These are phyloP conservation scores for Sordariomycetes sp. DNA, from an alignment of 2,329 filamentous ascomycete genomes.

Conservation along the genomic window DNA sequence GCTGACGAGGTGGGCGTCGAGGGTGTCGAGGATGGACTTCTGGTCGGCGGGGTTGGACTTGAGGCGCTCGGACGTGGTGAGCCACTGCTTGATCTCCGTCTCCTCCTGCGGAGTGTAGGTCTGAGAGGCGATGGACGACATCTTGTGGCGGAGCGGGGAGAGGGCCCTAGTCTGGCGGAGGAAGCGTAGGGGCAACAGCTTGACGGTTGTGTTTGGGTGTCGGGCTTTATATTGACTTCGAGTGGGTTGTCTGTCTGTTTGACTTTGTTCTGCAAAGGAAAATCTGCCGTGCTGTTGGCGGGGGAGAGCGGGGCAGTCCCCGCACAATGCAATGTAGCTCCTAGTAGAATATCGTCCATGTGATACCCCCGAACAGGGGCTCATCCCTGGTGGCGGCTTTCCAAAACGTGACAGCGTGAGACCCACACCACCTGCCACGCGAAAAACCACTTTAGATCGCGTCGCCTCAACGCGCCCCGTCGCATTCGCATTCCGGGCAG, in stretches of 20 bases:
- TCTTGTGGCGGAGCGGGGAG: constrained; percentile 28
- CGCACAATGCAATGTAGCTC: background rate
- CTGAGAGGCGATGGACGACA: constrained; percentile 52
- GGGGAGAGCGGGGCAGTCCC: constrained; percentile 1
- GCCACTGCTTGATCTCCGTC: constrained; percentile 81
- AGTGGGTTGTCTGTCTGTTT: background rate
- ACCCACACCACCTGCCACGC: background rate
- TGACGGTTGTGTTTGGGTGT: constrained; percentile 11
- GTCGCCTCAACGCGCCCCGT: background rate
- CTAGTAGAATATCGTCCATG: background rate
- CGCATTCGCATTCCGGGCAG: background rate
- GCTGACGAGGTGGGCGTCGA: constrained; percentile 79
- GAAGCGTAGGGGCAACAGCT: constrained; percentile 30
- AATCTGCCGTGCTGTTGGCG: background rate
- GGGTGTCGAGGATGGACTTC: constrained; percentile 56
- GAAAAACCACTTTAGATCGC: background rate
- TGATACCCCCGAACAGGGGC: background rate
- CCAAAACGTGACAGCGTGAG: constrained; percentile 2
- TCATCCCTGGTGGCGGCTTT: background rate
- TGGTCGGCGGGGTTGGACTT: constrained; percentile 36
- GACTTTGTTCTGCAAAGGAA: background rate
- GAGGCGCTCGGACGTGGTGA: constrained; percentile 62
- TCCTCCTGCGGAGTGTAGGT: constrained; percentile 70
- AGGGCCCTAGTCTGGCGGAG: constrained; percentile 21
- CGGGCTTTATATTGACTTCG: constrained; percentile 1